These are phyloP conservation scores for Trichosporon ovoides DNA, from an alignment of 1,284 basidiomycete species.

Conservation along the genomic window DNA sequence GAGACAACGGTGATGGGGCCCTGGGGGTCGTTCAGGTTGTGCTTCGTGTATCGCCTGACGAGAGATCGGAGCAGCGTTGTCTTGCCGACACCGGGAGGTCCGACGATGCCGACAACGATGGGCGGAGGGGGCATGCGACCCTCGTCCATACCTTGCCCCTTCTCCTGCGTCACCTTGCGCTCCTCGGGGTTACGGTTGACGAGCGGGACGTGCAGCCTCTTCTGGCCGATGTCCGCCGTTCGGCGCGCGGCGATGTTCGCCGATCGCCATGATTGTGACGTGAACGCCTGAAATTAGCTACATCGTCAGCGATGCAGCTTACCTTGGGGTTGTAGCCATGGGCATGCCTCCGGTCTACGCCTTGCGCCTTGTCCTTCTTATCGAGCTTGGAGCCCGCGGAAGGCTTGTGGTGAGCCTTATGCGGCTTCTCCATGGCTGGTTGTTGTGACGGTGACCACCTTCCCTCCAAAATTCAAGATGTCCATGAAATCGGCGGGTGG, in stretches of 20 bases:
- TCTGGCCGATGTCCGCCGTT: slow-evolving; percentile 90
- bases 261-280: slow-evolving; percentile 77
- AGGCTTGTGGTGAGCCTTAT: slow-evolving; percentile 70
- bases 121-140: slow-evolving; percentile 67
- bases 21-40: slow-evolving; percentile 80
- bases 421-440: slow-evolving; percentile 48
- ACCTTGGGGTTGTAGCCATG: slow-evolving; percentile 90
- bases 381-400: slow-evolving; percentile 67
- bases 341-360: slow-evolving; percentile 55
- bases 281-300: slow-evolving; percentile 61
- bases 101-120: slow-evolving; percentile 92
- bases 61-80: slow-evolving; percentile 89
- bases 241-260: slow-evolving; percentile 84
- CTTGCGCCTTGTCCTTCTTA: slow-evolving; percentile 64
- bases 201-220: slow-evolving; percentile 89
- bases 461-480: slow-evolving; percentile 9
- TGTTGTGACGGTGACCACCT: background rate
- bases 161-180: slow-evolving; percentile 47
- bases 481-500: slow-evolving; percentile 1
- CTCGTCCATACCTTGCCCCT: slow-evolving; percentile 46
- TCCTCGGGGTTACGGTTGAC: slow-evolving; percentile 91
- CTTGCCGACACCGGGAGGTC: slow-evolving; percentile 96
- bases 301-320: slow-evolving; percentile 25
- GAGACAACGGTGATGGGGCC: slow-evolving; percentile 94
- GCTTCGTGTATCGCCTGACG: slow-evolving; percentile 88